Evolutionary conservation across 805 yeast genomes (phyloP).

Genomic region (Lachancea kluyveri): DNA sequence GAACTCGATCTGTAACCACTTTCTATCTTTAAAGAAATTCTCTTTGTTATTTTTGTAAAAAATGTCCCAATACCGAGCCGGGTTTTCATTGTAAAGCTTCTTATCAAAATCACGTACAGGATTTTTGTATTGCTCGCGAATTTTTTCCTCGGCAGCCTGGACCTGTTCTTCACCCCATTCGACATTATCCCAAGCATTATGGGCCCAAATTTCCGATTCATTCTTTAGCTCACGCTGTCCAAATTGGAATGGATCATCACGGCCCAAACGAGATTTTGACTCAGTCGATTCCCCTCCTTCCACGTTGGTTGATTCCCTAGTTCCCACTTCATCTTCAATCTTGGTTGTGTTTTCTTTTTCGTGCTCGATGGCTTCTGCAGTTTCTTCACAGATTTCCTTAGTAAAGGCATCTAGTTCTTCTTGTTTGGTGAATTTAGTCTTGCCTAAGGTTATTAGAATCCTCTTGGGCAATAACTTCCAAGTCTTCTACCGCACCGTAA

Average conservation of each 20-base stretch:
- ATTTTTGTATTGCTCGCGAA: conserved; percentile 63
- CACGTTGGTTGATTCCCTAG: not conserved
- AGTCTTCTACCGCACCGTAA: no score
- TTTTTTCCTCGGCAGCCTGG: conserved; percentile 64
- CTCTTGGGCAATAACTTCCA: conserved; percentile 5
- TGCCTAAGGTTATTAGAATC: conserved; percentile 27
- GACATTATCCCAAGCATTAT: conserved; percentile 93
- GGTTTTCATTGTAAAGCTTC: conserved; percentile 68
- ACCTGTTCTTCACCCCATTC: conserved; percentile 95
- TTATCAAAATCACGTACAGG: conserved; percentile 92
- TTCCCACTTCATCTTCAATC: not conserved
- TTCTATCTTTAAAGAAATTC: conserved; percentile 93
- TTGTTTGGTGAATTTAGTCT: conserved; percentile 13
- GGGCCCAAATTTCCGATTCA: conserved; percentile 79
- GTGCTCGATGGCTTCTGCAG: not conserved
- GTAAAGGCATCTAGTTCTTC: not conserved
- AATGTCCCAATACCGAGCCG: conserved; percentile 92
- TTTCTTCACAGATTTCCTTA: conserved; percentile 1
- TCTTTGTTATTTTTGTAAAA: conserved; percentile 87
- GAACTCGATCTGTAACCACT: conserved; percentile 93
- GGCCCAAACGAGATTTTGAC: conserved; percentile 70
- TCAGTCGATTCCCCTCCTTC: conserved; percentile 22
- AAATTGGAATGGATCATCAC: conserved; percentile 85
- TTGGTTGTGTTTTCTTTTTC: not conserved
- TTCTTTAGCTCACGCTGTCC: conserved; percentile 76